Evolutionary conservation across 139 green algal genomes (phyloP).

Genomic region (Pedinophyceae sp.): DNA sequence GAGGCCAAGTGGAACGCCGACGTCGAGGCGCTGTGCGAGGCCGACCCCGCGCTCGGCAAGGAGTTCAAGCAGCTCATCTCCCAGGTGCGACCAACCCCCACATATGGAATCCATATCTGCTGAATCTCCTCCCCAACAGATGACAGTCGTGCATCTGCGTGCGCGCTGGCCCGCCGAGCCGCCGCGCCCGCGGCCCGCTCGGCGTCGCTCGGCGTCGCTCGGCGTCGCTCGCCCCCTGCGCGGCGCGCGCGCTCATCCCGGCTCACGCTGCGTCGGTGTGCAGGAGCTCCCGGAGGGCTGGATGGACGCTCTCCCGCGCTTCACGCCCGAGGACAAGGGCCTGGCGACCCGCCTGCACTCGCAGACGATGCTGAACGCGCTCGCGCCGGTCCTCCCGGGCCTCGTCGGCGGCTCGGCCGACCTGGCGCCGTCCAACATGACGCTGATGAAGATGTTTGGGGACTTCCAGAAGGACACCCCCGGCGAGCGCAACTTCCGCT

Average conservation of each 20-base stretch:
- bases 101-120: not conserved
- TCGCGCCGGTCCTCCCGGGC: conserved; percentile 75
- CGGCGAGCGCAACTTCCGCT: conserved; percentile 91
- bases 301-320: conserved; percentile 68
- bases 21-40: conserved; percentile 37
- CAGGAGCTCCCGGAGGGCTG: conserved; percentile 77
- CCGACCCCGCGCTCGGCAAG: conserved; percentile 54
- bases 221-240: too few relatives aligned
- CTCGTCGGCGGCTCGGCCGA: conserved; percentile 91
- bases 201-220: too few relatives aligned
- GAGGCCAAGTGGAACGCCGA: conserved; percentile 64
- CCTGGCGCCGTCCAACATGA: conserved; percentile 97
- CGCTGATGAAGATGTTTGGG: conserved; percentile 93
- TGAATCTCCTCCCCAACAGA: too few relatives aligned
- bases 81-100: not conserved
- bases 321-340: conserved; percentile 82
- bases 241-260: too few relatives aligned
- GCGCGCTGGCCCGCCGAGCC: conserved; percentile 8
- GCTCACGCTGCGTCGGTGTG: too few relatives aligned
- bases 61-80: conserved; percentile 71
- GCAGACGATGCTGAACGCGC: conserved; percentile 85
- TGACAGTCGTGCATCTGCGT: conserved; percentile 9
- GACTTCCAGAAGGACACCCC: conserved; percentile 94
- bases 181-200: too few relatives aligned
- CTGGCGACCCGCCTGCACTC: conserved; percentile 90